phyloP scores from a whole-genome alignment of 306 rosid genomes.

The Datisca glomerata region DNA sequence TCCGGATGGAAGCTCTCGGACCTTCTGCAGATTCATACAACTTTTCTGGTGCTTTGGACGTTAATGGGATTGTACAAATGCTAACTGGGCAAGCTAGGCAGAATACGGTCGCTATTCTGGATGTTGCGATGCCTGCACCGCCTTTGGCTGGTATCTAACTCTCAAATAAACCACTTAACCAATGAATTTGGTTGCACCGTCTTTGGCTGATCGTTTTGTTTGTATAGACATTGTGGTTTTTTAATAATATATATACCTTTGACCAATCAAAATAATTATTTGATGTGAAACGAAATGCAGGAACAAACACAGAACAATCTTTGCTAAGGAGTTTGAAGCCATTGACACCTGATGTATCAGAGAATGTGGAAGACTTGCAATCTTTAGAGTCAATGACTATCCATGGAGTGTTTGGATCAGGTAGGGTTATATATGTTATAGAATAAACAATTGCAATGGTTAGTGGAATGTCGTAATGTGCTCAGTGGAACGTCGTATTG shows the following conservation, averaged over 20 bases:
- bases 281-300: slow-evolving; percentile 34
- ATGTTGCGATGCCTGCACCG: slow-evolving; percentile 83
- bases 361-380: slow-evolving; percentile 43
- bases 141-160: slow-evolving; percentile 42
- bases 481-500: no score
- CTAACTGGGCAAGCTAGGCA: slow-evolving; percentile 65
- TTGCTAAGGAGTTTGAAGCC: slow-evolving; percentile 42
- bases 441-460: no score
- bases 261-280: no score
- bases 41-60: slow-evolving; percentile 54
- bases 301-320: slow-evolving; percentile 26
- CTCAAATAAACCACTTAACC: slow-evolving; percentile 4
- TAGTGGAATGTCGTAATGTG: no score
- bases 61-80: slow-evolving; percentile 57
- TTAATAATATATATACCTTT: no score
- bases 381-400: slow-evolving; percentile 55
- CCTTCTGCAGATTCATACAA: slow-evolving; percentile 41
- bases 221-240: no score
- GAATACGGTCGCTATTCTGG: slow-evolving; percentile 66
- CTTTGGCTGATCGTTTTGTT: no score
- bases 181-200: slow-evolving; percentile 19
- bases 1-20: slow-evolving; percentile 61
- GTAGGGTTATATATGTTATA: no score
- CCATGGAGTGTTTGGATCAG: slow-evolving; percentile 65
- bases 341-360: slow-evolving; percentile 58